Evolutionary conservation across 306 rosid species (phyloP).

Genomic region (Lithocarpus polystachyus): DNA sequence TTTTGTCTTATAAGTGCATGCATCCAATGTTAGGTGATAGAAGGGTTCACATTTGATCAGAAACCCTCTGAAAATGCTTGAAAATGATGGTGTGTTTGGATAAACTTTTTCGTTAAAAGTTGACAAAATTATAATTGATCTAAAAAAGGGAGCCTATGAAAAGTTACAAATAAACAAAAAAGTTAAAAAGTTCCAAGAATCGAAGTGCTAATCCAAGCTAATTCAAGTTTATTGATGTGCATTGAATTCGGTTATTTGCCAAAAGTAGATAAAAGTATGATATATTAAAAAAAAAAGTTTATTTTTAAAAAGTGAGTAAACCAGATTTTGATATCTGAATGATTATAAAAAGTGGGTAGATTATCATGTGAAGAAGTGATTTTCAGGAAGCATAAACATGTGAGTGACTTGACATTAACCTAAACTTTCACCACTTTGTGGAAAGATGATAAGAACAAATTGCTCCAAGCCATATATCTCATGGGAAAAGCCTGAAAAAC

Average conservation of each 20-base stretch:
- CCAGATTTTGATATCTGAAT: not conserved
- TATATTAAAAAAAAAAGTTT: too few species aligned
- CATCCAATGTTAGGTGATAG: not conserved
- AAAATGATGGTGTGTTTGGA: not conserved
- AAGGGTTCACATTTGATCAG: not conserved
- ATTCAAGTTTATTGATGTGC: too few species aligned
- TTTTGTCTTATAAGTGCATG: not conserved
- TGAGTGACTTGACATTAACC: constrained; percentile 3
- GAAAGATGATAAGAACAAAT: not conserved
- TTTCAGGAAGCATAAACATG: not conserved
- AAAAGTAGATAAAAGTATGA: too few species aligned
- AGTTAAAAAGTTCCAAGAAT: too few species aligned
- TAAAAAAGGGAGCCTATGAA: too few species aligned
- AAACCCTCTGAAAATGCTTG: not conserved
- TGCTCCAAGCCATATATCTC: not conserved
- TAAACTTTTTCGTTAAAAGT: too few species aligned
- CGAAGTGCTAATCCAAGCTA: too few species aligned
- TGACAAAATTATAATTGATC: too few species aligned
- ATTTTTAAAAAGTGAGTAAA: not conserved
- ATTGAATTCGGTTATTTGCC: too few species aligned
- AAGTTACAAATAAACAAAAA: too few species aligned
- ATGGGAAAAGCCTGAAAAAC: not conserved
- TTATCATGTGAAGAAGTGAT: constrained; percentile 8
- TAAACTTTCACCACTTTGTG: not conserved
- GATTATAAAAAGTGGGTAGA: not conserved